Conservation (phyloP, 2,329 filamentous ascomycete species). For the Niveomyces coronatus region DNA sequence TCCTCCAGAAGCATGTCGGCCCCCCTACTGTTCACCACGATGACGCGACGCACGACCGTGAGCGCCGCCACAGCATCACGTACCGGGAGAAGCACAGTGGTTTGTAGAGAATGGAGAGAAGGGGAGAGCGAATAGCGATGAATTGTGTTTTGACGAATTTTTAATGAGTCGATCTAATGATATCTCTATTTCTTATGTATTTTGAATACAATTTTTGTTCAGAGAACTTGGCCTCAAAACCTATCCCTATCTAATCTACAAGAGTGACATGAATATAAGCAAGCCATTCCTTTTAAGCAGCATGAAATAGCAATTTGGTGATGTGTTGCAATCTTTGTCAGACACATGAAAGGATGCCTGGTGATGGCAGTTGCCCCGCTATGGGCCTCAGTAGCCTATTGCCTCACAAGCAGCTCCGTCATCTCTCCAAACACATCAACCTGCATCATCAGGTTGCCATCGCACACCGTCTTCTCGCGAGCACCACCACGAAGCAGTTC, state of each 20-base stretch:
- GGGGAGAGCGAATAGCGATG: conserved; percentile 2
- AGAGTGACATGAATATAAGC: no score
- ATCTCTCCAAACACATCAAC: no score
- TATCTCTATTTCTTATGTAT: conserved; percentile 2
- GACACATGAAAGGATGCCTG: neutral
- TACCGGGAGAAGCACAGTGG: conserved; percentile 39
- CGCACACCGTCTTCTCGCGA: no score
- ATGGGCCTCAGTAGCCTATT: no score
- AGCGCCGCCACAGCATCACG: conserved; percentile 35
- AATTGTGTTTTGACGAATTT: conserved; percentile 10
- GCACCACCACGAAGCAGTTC: no score
- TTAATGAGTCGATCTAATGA: conserved; percentile 5
- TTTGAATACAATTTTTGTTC: conserved; percentile 1
- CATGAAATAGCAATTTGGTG: no score
- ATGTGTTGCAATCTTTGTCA: no score
- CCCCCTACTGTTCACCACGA: conserved; percentile 34
- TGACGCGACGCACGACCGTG: conserved; percentile 31
- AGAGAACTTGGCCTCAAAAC: no score
- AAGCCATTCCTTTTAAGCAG: neutral
- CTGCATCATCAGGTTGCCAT: no score
- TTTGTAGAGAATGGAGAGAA: conserved; percentile 24
- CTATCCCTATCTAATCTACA: no score
- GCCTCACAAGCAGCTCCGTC: no score
- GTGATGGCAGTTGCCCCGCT: neutral
- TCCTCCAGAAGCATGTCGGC: conserved; percentile 37